Evolutionary conservation across 2,329 filamentous ascomycete genomes (phyloP), one percentile per base, ranked within the genome.

Genomic region (Hypoxylon sp.): DNA sequence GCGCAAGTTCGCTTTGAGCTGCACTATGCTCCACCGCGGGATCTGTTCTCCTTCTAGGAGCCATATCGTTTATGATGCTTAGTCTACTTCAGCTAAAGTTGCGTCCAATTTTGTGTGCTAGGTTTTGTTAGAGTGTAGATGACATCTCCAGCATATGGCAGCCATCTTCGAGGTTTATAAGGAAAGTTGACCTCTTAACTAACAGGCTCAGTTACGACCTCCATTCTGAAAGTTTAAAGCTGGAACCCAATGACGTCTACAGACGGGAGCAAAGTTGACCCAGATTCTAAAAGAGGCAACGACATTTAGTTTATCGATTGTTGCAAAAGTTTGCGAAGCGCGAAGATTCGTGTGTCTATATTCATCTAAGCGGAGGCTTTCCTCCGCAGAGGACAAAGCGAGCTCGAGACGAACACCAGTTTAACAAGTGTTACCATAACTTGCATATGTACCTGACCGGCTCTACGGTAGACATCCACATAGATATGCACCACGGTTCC

Each of bases 281-380:
- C 6, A 11, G 27, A 29, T 40, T 15, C 2, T 8, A 37, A 35
- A 43, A 8, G 9, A 40, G 12, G 44, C 40, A 43, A 43, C 29
- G 25, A 40, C 26, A 29, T 35, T 35, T 48, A 9, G 20, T 35
- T 21, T 50, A 25, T 52, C 20, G 30, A 31, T 34, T 38, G 12
- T 37, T 40, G 16, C 49, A 34, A 23, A 41, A 41, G 31, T 53
- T 47, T 49, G 21, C 13, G 20, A 46, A 42, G 36, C 17, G 46
- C 20, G 9, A 50, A 40, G 20, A 5, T 25, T 25, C 31, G 21
- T n/a, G 34, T 21, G 11, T 31, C 11, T 43, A 29, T 35, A 42
- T 43, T 21, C 42, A n/a, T 38, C 12, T 36, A 34, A 25, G 9
- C 45, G 50, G 54, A 54, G 34, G 19, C 7, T 44, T 47, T 57